A percentile compares a stretch with the other conserved stretches of the same genome.
These are phyloP conservation scores for Thermochaetoides thermophila DNA, from an alignment of 495 filamentous ascomycete genomes.

Conservation along the genomic window DNA sequence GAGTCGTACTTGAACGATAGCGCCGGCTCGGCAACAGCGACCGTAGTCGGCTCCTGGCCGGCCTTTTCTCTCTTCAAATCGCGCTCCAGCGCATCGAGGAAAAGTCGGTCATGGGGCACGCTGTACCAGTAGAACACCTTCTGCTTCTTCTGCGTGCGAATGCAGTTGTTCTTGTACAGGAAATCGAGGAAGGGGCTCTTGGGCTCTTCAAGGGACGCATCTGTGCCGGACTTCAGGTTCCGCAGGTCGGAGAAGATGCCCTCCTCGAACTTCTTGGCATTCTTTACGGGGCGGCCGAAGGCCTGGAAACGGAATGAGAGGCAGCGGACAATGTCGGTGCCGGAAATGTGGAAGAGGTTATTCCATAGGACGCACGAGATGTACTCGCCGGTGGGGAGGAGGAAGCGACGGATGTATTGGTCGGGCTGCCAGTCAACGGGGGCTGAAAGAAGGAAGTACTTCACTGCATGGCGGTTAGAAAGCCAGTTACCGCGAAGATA, in stretches of 20 bases:
- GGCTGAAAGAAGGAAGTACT: slow-evolving; percentile 98
- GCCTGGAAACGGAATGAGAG: slow-evolving; percentile 97
- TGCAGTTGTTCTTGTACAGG: slow-evolving; percentile 99
- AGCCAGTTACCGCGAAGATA: too few species aligned
- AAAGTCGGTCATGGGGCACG: slow-evolving; percentile 92
- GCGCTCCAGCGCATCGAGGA: slow-evolving; percentile 91
- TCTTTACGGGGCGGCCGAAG: slow-evolving; percentile 95
- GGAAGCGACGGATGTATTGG: slow-evolving; percentile 89
- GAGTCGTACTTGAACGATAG: slow-evolving; percentile 98
- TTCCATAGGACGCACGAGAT: slow-evolving; percentile 96
- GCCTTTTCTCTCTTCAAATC: slow-evolving; percentile 99
- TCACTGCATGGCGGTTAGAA: slow-evolving; percentile 64
- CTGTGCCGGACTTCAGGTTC: slow-evolving; percentile 94
- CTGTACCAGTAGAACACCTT: slow-evolving; percentile 99
- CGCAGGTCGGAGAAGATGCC: slow-evolving; percentile 98
- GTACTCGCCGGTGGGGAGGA: slow-evolving; percentile 94
- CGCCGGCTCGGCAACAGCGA: slow-evolving; percentile 90
- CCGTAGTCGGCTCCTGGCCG: slow-evolving; percentile 92
- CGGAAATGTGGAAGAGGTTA: slow-evolving; percentile 97
- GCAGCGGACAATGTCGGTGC: slow-evolving; percentile 96
- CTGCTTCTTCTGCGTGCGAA: slow-evolving; percentile 98
- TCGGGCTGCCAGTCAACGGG: slow-evolving; percentile 96
- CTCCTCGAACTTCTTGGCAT: slow-evolving; percentile 99
- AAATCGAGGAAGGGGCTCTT: slow-evolving; percentile 98
- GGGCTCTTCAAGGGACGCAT: slow-evolving; percentile 97